Percentiles rank a stretch among this genome's conserved stretches.
Conservation (phyloP, 306 rosid species). For the Cicer judaicum region DNA sequence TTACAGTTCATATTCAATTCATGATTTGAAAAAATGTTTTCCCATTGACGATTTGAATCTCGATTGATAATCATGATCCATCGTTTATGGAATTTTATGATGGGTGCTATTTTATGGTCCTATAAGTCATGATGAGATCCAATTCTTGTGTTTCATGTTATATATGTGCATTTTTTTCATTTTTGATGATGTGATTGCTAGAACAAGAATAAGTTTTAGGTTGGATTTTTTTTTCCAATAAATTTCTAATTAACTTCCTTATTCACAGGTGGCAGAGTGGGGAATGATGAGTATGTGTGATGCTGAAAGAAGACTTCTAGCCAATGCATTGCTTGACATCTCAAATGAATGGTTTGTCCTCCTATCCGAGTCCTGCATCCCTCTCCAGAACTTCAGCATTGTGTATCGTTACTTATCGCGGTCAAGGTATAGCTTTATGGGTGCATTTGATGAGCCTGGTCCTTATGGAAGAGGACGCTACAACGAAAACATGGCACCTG, state of each 20-base stretch:
- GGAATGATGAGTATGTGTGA: conserved; percentile 98
- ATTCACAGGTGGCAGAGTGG: conserved; percentile 86
- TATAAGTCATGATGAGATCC: too few species aligned
- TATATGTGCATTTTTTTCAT: not conserved
- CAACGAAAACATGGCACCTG: conserved; percentile 73
- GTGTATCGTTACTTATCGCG: conserved; percentile 72
- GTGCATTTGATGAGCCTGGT: conserved; percentile 81
- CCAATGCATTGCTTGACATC: conserved; percentile 92
- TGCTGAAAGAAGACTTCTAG: conserved; percentile 93
- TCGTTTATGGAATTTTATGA: too few species aligned
- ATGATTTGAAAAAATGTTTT: too few species aligned
- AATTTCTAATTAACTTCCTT: conserved; percentile 33
- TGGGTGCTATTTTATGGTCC: too few species aligned
- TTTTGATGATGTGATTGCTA: conserved; percentile 17
- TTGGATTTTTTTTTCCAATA: conserved; percentile 23
- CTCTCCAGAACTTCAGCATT: conserved; percentile 83
- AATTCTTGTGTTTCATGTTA: too few species aligned
- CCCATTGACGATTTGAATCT: too few species aligned
- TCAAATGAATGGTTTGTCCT: conserved; percentile 96
- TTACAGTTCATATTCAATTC: too few species aligned
- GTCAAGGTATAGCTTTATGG: conserved; percentile 88
- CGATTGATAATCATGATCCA: too few species aligned
- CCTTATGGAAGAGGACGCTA: conserved; percentile 98
- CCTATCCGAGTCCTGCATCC: conserved; percentile 92
- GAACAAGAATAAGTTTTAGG: conserved; percentile 23